phyloP scores from a whole-genome alignment of 768 basidiomycete species.

The Tremella mesenterica region DNA sequence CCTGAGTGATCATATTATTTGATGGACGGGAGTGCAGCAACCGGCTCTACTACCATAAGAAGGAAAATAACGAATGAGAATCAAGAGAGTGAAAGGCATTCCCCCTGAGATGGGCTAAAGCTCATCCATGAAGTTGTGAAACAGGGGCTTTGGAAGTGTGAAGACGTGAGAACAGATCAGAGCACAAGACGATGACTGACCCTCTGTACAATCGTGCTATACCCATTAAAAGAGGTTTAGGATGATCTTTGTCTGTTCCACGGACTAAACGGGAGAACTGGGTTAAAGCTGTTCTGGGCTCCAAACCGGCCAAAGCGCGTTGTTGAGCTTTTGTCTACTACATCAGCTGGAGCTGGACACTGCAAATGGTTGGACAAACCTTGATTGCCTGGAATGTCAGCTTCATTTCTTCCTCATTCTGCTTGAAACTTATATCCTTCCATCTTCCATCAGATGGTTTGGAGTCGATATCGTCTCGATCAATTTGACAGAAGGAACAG shows the following conservation, averaged over 20 bases:
- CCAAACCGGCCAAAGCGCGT: slow-evolving; percentile 71
- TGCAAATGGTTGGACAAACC: slow-evolving; percentile 1
- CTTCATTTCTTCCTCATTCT: too few relatives aligned
- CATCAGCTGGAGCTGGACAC: neutral
- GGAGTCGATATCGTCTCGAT: neutral
- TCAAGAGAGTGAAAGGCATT: too few relatives aligned
- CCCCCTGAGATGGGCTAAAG: too few relatives aligned
- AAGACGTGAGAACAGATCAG: too few relatives aligned
- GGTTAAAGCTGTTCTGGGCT: slow-evolving; percentile 60
- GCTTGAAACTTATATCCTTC: too few relatives aligned
- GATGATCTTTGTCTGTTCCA: slow-evolving; percentile 70
- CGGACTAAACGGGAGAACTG: slow-evolving; percentile 71
- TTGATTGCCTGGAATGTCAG: slow-evolving; percentile 38
- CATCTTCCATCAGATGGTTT: too few relatives aligned
- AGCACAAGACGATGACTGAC: slow-evolving; percentile 49
- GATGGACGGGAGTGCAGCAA: too few relatives aligned
- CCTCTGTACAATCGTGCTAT: slow-evolving; percentile 82
- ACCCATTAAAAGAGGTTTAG: slow-evolving; percentile 59
- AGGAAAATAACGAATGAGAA: too few relatives aligned
- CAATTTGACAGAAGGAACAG: neutral
- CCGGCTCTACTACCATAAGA: too few relatives aligned
- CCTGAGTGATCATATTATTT: too few relatives aligned
- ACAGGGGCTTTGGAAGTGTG: too few relatives aligned
- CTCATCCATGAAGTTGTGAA: too few relatives aligned
- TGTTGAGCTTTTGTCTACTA: slow-evolving; percentile 84